Base-by-base conservation (phyloP, 1,284 basidiomycete species). In the Marasmius oreades region DNA sequence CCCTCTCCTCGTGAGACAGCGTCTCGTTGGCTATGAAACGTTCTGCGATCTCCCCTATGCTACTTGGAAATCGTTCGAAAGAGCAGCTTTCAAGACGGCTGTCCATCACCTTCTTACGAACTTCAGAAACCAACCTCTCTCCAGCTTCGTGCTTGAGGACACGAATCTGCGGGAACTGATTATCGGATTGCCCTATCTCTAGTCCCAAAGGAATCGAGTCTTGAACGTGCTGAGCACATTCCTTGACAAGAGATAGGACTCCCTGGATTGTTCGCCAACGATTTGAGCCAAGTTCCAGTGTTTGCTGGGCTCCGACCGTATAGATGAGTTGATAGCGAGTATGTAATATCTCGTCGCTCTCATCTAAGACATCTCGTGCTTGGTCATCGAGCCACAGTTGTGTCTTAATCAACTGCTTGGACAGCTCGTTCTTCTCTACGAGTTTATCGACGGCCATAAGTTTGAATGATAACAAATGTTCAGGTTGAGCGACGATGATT, bases 391-490 rank as follows among this genome's bases (percentile, higher is more conserved):
- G 42, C 51, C 53, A 61, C 18, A 31, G 51, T n/a, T 56, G 37
- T 22, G 34, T 39, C 11, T 54, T 20, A 5, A 51, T n/a, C 22
- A 48, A 28, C 18, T 2, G 61, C 44, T 55, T 55, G 28, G 34
- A 53, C 23, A 57, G 60, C 31, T 33, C 39, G 52, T 11, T 48
- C 55, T 2, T 28, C 3, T 34, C 28, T 46, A 26, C 33, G 45
- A 68, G 63, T 20, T 59, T 60, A 37, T 81, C 72, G 18, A 80
- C 61, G 0, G 68, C 69, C 70, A 77, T 73, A 7, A 83, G 67
- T 55, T 73, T 71, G 51, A 79, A 77, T 0, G 80, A 82, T 0
- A 83, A 67, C 1, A 81, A 69, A 42, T 84, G 81, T 48, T 83
- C 81, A 0, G 81, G 81, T 45, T 82, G 81, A 4, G 69, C 63